These are phyloP conservation scores for Blumeria graminis DNA, from an alignment of 2,329 filamentous ascomycete species.

Conservation along the genomic window DNA sequence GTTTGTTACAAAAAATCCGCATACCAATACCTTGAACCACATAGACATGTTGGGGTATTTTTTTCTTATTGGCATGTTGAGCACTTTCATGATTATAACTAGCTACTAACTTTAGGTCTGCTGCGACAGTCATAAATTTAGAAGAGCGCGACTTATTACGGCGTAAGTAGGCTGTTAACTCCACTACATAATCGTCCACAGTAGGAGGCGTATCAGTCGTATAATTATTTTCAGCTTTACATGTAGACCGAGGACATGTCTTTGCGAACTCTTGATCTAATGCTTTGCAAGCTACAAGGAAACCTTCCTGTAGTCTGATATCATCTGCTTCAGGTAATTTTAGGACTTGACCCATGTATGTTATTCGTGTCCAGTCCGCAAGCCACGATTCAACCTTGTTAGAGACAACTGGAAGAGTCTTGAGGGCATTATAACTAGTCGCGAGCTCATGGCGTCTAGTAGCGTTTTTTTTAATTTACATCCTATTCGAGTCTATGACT, in stretches of 20 bases:
- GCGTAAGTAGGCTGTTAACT: background rate
- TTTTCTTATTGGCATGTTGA: background rate
- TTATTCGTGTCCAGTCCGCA: background rate
- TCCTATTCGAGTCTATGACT: too few relatives aligned
- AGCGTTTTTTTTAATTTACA: too few relatives aligned
- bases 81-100: background rate
- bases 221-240: background rate
- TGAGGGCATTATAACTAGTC: background rate
- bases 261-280: background rate
- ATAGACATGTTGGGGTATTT: background rate
- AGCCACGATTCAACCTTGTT: background rate
- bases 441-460: background rate
- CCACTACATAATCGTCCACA: background rate
- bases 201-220: background rate
- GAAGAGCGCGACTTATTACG: background rate
- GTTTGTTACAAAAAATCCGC: background rate
- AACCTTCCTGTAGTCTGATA: background rate
- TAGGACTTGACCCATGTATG: background rate
- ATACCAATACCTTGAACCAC: background rate
- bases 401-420: background rate
- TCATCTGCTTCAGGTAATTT: background rate
- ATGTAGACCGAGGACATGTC: background rate
- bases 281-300: background rate
- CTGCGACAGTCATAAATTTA: background rate
- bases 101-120: background rate